These are phyloP conservation scores for Rhodosporidiobolus odoratus DNA, from an alignment of 768 basidiomycete genomes.

Conservation along the genomic window DNA sequence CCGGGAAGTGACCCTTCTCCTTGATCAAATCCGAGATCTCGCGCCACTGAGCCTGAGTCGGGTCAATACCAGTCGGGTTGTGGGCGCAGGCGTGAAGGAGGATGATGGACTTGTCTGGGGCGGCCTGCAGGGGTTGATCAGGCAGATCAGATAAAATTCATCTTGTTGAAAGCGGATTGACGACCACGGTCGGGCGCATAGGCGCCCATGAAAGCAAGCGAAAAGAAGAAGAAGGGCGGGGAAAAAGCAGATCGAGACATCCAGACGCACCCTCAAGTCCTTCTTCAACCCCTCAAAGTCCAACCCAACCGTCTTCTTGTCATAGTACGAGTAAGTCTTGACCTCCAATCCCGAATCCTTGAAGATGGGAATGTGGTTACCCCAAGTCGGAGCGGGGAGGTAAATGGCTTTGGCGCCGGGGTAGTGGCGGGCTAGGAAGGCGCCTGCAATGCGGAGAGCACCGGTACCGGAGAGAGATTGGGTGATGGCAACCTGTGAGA, in stretches of 20 bases:
- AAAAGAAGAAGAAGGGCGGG: background rate
- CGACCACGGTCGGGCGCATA: too few species aligned
- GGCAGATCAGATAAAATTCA: background rate
- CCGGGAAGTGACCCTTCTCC: slow-evolving; percentile 72
- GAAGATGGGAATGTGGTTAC: slow-evolving; percentile 85
- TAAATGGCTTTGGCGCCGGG: slow-evolving; percentile 64
- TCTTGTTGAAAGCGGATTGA: background rate
- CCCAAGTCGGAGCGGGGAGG: slow-evolving; percentile 92
- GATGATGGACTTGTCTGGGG: slow-evolving; percentile 73
- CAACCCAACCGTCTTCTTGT: slow-evolving; percentile 79
- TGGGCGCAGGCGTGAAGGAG: slow-evolving; percentile 91
- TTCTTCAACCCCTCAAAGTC: slow-evolving; percentile 67
- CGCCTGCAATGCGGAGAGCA: slow-evolving; percentile 84
- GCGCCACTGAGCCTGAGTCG: slow-evolving; percentile 79
- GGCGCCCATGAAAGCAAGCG: too few species aligned
- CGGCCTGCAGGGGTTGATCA: slow-evolving; percentile 50
- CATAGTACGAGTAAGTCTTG: slow-evolving; percentile 86
- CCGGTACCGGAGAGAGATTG: slow-evolving; percentile 96
- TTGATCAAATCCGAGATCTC: slow-evolving; percentile 64
- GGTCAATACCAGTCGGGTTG: slow-evolving; percentile 95
- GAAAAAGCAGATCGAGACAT: background rate
- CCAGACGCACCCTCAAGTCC: slow-evolving; percentile 36
- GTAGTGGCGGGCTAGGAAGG: slow-evolving; percentile 82
- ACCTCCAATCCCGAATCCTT: slow-evolving; percentile 83
- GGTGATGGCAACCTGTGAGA: slow-evolving; percentile 51